Conservation (phyloP, 495 filamentous ascomycete species). For the Elasticomyces elasticus region DNA sequence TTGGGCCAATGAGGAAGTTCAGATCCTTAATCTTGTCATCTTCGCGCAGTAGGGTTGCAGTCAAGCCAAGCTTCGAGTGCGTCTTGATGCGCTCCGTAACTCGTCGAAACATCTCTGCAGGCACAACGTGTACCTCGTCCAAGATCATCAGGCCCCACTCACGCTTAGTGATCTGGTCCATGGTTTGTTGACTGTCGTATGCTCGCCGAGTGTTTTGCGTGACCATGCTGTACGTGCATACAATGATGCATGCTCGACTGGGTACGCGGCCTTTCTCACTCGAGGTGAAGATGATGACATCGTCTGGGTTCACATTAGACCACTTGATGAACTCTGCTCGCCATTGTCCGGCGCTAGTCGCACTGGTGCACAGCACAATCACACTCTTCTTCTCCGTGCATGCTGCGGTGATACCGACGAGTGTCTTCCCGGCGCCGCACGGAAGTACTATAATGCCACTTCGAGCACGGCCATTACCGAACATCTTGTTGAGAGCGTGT, state of each 20-base stretch:
- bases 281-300: slow-evolving; percentile 90
- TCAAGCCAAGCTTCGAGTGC: slow-evolving; percentile 93
- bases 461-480: slow-evolving; percentile 92
- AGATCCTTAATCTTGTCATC: slow-evolving; percentile 97
- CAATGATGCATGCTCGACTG: slow-evolving; percentile 84
- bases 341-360: slow-evolving; percentile 98
- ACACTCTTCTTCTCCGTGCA: slow-evolving; percentile 96
- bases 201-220: slow-evolving; percentile 77
- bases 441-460: slow-evolving; percentile 96
- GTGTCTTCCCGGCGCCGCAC: slow-evolving; percentile 92
- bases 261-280: slow-evolving; percentile 87
- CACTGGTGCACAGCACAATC: slow-evolving; percentile 90
- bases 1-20: slow-evolving; percentile 95
- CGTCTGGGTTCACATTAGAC: slow-evolving; percentile 91
- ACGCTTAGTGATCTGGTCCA: slow-evolving; percentile 82
- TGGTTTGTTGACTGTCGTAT: slow-evolving; percentile 92
- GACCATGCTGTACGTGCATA: slow-evolving; percentile 98
- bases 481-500: slow-evolving; percentile 97
- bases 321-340: slow-evolving; percentile 90
- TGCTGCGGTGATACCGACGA: slow-evolving; percentile 93
- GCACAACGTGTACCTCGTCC: slow-evolving; percentile 97
- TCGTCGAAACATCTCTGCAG: slow-evolving; percentile 87
- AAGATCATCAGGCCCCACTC: slow-evolving; percentile 98
- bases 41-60: slow-evolving; percentile 86
- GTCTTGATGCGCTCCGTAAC: slow-evolving; percentile 85